Percentiles rank a stretch among this genome's conserved stretches.
These are phyloP conservation scores for Westerdykella sp. DNA, from an alignment of 2,329 filamentous ascomycete genomes.

Conservation along the genomic window DNA sequence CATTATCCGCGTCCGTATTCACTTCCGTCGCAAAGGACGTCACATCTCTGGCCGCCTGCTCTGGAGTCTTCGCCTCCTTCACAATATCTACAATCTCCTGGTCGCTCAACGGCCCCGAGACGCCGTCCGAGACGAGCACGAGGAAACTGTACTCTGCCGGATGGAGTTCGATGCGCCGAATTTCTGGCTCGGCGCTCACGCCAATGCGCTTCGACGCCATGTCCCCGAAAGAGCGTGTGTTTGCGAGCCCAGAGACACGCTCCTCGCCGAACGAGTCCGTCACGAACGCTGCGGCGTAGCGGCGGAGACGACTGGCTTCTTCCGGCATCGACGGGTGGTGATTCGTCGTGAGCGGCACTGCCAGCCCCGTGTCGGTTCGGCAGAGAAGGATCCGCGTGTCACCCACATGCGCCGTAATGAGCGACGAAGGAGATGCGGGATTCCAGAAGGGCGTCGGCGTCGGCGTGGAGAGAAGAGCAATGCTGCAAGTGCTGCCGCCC, in stretches of 20 bases:
- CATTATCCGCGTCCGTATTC: slow-evolving; percentile 55
- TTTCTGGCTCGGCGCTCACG: slow-evolving; percentile 88
- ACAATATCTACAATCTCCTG: slow-evolving; percentile 95
- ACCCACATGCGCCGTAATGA: slow-evolving; percentile 85
- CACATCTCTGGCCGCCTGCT: slow-evolving; percentile 71
- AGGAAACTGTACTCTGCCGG: slow-evolving; percentile 86
- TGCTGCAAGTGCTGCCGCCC: slow-evolving; percentile 85
- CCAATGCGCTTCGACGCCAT: slow-evolving; percentile 87
- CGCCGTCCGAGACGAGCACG: slow-evolving; percentile 81
- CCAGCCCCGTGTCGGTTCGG: slow-evolving; percentile 72
- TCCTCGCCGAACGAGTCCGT: slow-evolving; percentile 97
- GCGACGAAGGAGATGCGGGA: slow-evolving; percentile 72
- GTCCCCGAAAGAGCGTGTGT: slow-evolving; percentile 91
- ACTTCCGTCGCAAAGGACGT: slow-evolving; percentile 88
- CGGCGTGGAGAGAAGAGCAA: slow-evolving; percentile 86
- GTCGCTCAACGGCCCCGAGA: slow-evolving; percentile 78
- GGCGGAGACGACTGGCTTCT: slow-evolving; percentile 75
- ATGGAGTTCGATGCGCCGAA: slow-evolving; percentile 68
- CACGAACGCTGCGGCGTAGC: slow-evolving; percentile 80
- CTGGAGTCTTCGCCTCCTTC: slow-evolving; percentile 88
- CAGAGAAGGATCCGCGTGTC: slow-evolving; percentile 89
- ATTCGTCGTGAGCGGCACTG: slow-evolving; percentile 77
- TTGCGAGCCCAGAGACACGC: slow-evolving; percentile 86
- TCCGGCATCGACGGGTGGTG: slow-evolving; percentile 86
- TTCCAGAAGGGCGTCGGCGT: slow-evolving; percentile 94